Conservation (phyloP, 805 yeast genomes). For the Barnettozyma vustinii region DNA sequence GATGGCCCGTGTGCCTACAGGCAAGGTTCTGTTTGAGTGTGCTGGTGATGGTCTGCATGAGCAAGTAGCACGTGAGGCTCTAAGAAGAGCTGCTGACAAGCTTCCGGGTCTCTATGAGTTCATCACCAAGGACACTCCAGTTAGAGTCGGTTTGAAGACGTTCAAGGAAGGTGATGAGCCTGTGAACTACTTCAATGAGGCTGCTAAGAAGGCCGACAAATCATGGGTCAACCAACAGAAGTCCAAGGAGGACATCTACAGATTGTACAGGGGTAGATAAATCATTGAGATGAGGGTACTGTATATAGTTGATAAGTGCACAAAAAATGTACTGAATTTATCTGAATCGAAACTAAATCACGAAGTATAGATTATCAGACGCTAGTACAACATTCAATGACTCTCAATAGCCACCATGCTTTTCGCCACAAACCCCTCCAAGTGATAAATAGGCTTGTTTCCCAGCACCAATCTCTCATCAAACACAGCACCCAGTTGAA, state of each 20-base stretch:
- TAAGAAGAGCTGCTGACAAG: slow-evolving; percentile 84
- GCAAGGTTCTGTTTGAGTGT: slow-evolving; percentile 86
- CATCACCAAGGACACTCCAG: slow-evolving; percentile 53
- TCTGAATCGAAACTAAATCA: background rate
- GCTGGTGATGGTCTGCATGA: slow-evolving; percentile 74
- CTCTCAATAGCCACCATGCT: slow-evolving; percentile 71
- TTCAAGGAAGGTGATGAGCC: slow-evolving; percentile 41
- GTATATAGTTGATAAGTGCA: slow-evolving; percentile 1
- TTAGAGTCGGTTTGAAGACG: slow-evolving; percentile 65
- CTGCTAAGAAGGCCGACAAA: slow-evolving; percentile 59
- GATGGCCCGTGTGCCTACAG: slow-evolving; percentile 95
- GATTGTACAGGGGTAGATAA: slow-evolving; percentile 58
- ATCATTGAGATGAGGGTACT: background rate
- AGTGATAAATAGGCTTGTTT: slow-evolving; percentile 83
- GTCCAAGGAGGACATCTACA: slow-evolving; percentile 47
- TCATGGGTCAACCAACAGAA: slow-evolving; percentile 51
- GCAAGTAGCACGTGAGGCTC: slow-evolving; percentile 82
- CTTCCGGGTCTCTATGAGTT: slow-evolving; percentile 92
- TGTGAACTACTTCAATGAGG: slow-evolving; percentile 48
- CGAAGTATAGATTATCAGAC: background rate
- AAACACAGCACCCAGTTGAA: slow-evolving; percentile 56
- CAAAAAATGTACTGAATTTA: background rate
- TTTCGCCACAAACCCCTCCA: slow-evolving; percentile 90
- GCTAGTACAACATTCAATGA: slow-evolving; percentile 10
- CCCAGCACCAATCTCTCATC: slow-evolving; percentile 89